These are phyloP conservation scores for Cylindrotheca fusiformis DNA, from an alignment of 108 stramenopile genomes.

Conservation along the genomic window DNA sequence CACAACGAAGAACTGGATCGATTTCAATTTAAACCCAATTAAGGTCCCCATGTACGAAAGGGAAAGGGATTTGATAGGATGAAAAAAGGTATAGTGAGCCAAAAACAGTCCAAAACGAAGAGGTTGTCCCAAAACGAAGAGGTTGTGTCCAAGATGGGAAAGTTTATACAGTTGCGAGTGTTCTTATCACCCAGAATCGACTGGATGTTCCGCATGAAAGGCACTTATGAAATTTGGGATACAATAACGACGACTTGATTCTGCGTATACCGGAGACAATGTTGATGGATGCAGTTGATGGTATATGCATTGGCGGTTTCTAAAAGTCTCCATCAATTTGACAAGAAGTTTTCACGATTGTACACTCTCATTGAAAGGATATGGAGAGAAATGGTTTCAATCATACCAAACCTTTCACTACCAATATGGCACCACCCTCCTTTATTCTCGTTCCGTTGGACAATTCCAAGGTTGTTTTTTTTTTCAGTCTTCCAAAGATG, in stretches of 20 bases:
- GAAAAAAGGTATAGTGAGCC: constrained; percentile 73
- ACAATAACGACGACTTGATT: constrained; percentile 68
- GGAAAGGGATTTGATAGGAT: constrained; percentile 64
- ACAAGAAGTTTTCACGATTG: constrained; percentile 67
- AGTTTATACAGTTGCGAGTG: constrained; percentile 74
- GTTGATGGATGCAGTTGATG: constrained; percentile 9
- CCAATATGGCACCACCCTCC: constrained; percentile 85
- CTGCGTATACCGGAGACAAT: constrained; percentile 55
- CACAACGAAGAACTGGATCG: constrained; percentile 67
- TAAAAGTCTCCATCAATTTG: constrained; percentile 60
- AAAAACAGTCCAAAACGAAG: constrained; percentile 42
- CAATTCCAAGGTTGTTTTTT: constrained; percentile 61
- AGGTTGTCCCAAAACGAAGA: constrained; percentile 59
- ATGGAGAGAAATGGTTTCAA: constrained; percentile 58
- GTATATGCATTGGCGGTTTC: constrained; percentile 38
- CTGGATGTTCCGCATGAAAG: constrained; percentile 81
- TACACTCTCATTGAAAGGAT: constrained; percentile 52
- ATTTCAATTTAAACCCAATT: constrained; percentile 68
- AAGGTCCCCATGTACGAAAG: constrained; percentile 49
- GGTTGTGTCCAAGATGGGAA: no score
- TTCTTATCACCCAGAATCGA: constrained; percentile 75
- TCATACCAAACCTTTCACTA: constrained; percentile 50
- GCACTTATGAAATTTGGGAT: constrained; percentile 68
- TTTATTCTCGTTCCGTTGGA: constrained; percentile 36
- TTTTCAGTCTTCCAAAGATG: constrained; percentile 52